Evolutionary conservation across 495 filamentous ascomycete species (phyloP), one percentile per base, ranked within the genome.

Genomic region (Annulohypoxylon nitens): DNA sequence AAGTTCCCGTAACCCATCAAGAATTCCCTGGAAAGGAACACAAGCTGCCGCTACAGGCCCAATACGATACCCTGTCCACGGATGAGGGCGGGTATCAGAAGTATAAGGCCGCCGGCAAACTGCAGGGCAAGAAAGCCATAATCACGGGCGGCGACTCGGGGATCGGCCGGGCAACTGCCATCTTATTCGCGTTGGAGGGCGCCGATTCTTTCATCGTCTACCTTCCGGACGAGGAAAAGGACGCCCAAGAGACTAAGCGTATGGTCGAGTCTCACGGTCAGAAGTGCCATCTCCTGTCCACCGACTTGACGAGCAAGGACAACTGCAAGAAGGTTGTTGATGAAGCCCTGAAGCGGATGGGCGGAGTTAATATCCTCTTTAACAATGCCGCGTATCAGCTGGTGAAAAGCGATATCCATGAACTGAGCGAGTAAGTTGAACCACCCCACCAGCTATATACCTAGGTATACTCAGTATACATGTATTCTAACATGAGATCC

Each of bases 101-200:
- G 60, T 96, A 96, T 83, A 90, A 90, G 79, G 88, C 93, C 11
- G 92, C 93, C 10, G 90, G 90, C 41, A 97, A 97, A 81, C 86
- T 96, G 1, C 75, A 83, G 64, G 91, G 88, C 68, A 93, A 92
- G 79, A 91, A 89, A 23, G 92, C 92, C 23, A 80, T 96, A 37
- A 96, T 96, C 73, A 95, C 93, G 1, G 93, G 93, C 14, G 93
- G 93, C 12, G 93, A 96, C 77, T 91, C 88, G 5, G 93, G 93
- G 14, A 96, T 96, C 74, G 93, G 93, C 14, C 90, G 93, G 7
- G 90, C 93, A 0, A 88, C 91, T 14, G 92, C 93, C 0, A 89
- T 95, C 14, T 84, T 97, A 0, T 95, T 90, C 64, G 93, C 93
- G 18, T 91, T 94, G 88, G 93, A 96, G 79, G 93, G 93, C 3